Percentiles rank a stretch among this genome's conserved stretches.
These are phyloP conservation scores for Novymonas esmeraldas DNA, from an alignment of 208 protist species.

Conservation along the genomic window DNA sequence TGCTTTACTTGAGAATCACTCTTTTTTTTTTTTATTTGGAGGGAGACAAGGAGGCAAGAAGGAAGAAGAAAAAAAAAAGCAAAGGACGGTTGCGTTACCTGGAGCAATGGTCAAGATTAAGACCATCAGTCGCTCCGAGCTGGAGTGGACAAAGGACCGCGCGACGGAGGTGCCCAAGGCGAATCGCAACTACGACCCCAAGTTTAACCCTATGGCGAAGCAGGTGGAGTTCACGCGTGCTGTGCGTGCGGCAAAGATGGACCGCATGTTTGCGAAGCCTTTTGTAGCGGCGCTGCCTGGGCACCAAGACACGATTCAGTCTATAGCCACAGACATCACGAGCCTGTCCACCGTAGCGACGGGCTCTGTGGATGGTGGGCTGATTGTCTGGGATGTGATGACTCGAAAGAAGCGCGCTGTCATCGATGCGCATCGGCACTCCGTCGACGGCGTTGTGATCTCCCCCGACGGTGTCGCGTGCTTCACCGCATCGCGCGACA, in stretches of 20 bases:
- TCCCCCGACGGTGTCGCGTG: constrained; percentile 91
- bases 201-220: constrained; percentile 96
- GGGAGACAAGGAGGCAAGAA: neutral
- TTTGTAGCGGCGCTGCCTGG: constrained; percentile 92
- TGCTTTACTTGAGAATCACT: neutral
- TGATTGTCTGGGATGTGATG: constrained; percentile 91
- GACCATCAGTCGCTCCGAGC: constrained; percentile 90
- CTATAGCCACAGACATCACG: constrained; percentile 87
- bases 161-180: constrained; percentile 87
- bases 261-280: constrained; percentile 97
- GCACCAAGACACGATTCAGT: constrained; percentile 93
- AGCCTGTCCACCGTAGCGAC: constrained; percentile 86
- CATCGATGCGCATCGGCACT: constrained; percentile 94
- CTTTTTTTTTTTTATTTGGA: neutral
- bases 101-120: constrained; percentile 93
- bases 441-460: constrained; percentile 93
- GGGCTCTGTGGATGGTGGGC: constrained; percentile 88
- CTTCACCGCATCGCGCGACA: constrained; percentile 95
- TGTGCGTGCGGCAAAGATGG: constrained; percentile 95
- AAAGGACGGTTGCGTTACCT: neutral
- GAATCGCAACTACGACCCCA: constrained; percentile 94
- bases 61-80: neutral
- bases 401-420: constrained; percentile 63
- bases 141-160: constrained; percentile 94
- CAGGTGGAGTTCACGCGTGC: constrained; percentile 97